A percentile compares a stretch with the other conserved stretches of the same genome.
Evolutionary conservation across 805 yeast species (phyloP).

Genomic region (Wickerhamiella musiphila): DNA sequence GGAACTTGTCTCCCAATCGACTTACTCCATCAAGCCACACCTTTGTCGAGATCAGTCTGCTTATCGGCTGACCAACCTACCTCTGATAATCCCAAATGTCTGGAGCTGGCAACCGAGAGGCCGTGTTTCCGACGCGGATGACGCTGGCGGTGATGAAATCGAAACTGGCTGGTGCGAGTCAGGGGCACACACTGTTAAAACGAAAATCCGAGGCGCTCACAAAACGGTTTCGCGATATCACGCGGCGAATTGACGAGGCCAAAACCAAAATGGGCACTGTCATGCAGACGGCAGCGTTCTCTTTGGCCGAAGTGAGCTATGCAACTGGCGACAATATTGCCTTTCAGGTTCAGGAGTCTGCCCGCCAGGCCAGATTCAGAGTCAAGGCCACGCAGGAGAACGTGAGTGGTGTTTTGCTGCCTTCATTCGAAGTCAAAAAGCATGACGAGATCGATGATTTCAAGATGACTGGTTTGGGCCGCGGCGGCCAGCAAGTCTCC

Average conservation of each 20-base stretch:
- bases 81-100: conserved; percentile 29
- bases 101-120: conserved; percentile 67
- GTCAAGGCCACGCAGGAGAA: conserved; percentile 88
- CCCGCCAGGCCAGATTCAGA: conserved; percentile 70
- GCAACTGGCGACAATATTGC: conserved; percentile 95
- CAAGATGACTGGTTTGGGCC: conserved; percentile 88
- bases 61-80: no score
- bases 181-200: conserved; percentile 83
- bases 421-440: conserved; percentile 75
- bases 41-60: no score
- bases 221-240: conserved; percentile 88
- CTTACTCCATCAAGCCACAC: no score
- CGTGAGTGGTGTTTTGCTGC: conserved; percentile 88
- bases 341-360: conserved; percentile 90
- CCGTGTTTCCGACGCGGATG: conserved; percentile 96
- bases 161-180: conserved; percentile 92
- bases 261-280: conserved; percentile 96
- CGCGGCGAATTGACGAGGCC: conserved; percentile 84
- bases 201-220: conserved; percentile 95
- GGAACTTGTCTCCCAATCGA: no score
- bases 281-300: conserved; percentile 96
- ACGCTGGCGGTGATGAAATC: conserved; percentile 88
- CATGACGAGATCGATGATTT: conserved; percentile 82
- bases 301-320: conserved; percentile 90
- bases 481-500: conserved; percentile 97